Percentiles rank a stretch among this genome's conserved stretches.
These are phyloP conservation scores for Talaromyces sp. DNA, from an alignment of 2,329 filamentous ascomycete species.

Conservation along the genomic window DNA sequence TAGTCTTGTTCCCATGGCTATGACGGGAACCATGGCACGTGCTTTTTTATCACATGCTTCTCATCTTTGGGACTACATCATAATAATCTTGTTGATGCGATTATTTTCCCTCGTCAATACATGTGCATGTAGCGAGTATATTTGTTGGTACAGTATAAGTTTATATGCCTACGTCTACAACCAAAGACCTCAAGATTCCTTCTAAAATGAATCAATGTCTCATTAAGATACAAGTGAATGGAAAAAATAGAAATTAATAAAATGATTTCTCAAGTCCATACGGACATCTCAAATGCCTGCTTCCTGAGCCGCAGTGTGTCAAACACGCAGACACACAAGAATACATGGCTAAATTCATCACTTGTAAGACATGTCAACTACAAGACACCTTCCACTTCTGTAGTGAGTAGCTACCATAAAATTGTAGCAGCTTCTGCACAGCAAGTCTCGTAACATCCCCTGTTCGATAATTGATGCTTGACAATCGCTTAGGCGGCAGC, in stretches of 20 bases:
- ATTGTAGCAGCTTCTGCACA: slow-evolving; percentile 2
- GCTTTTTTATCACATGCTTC: not conserved
- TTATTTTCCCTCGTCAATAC: not conserved
- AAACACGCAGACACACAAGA: slow-evolving; percentile 9
- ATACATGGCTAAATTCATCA: slow-evolving; percentile 3
- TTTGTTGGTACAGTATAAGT: not conserved
- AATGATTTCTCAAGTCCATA: slow-evolving; percentile 6
- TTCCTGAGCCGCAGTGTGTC: slow-evolving; percentile 7
- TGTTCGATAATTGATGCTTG: slow-evolving; percentile 8
- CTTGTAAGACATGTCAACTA: slow-evolving; percentile 9
- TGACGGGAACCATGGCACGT: not conserved
- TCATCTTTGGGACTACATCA: not conserved
- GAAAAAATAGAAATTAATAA: not conserved
- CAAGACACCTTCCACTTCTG: not conserved
- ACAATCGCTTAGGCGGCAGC: slow-evolving; percentile 23
- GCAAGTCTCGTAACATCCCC: slow-evolving; percentile 10
- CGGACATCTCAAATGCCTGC: slow-evolving; percentile 4
- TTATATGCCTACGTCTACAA: not conserved
- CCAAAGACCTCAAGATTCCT: not conserved
- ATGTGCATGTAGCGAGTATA: not conserved
- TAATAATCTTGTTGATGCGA: not conserved
- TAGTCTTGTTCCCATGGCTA: not conserved
- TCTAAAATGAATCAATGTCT: not conserved
- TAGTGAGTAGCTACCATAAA: slow-evolving; percentile 10
- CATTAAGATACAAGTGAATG: slow-evolving; percentile 1